Base-by-base conservation (phyloP, 2,329 filamentous ascomycete genomes). In the Blastomyces emzantsi region DNA sequence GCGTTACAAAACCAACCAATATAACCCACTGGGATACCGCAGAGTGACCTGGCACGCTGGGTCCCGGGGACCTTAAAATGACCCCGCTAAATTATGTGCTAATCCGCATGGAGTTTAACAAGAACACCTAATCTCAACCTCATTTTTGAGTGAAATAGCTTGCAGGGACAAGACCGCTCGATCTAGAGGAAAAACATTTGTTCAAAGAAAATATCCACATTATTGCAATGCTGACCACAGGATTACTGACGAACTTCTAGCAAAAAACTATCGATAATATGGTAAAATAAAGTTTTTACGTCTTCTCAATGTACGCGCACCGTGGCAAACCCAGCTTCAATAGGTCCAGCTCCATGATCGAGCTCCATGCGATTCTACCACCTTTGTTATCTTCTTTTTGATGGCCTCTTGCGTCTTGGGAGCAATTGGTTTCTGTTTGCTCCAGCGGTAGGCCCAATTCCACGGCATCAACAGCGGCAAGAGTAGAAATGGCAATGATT, bases 381-480 rank as follows among this genome's bases (percentile, higher is more conserved):
- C 61, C 30, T n/a, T 45, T 4, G 61, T 62, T 15, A 57, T 36
- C 25, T 55, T 57, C 51, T 55, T 56, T 17, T 57, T 47, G 39
- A 62, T 45, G 25, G 28, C 43, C n/a, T 57, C 51, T 43, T 52
- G 49, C 22, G 33, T 36, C 19, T 62, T 56, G 6, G n/a, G n/a
- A n/a, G 51, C 22, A 30, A 47, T 36, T 19, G 11, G n/a, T n/a
- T 52, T 61, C 9, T 43, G 19, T 13, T 36, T 43, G 19, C 25
- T 47, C 51, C 61, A 55, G 28, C 49, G 28, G 28, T 11, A 17
- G 13, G 9, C 25, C 65, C 64, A 67, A 15, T 65, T 65, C 61
- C 61, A 67, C 6, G 63, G 65, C n/a, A 59, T 54, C 17, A 67
- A 17, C n/a, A 36, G 45, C 30, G 25, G 58, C 8, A 60, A 36